These are phyloP conservation scores for Dysphania ambrosioides DNA, from an alignment of 148 eudicot species.

Conservation along the genomic window DNA sequence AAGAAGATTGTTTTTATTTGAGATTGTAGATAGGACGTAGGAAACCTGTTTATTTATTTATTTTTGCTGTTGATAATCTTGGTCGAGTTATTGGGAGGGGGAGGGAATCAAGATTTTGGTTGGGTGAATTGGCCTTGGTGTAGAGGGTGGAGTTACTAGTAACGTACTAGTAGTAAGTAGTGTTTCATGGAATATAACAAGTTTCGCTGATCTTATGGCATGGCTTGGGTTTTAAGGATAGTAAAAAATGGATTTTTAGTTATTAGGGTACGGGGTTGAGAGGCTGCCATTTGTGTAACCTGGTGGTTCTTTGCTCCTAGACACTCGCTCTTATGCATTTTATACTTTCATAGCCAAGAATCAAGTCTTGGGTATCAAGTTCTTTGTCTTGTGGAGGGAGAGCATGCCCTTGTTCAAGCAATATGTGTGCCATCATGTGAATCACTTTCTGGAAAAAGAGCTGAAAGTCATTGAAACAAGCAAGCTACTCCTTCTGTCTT, in stretches of 20 bases:
- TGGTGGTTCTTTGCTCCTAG: background rate
- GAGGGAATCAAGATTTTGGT: no score
- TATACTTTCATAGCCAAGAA: background rate
- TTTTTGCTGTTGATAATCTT: no score
- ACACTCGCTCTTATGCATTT: background rate
- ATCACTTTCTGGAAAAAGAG: background rate
- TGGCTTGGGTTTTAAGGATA: no score
- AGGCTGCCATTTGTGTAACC: background rate
- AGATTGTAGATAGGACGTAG: background rate
- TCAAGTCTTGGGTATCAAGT: background rate
- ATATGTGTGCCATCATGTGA: background rate
- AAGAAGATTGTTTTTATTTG: background rate
- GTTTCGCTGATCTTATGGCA: no score
- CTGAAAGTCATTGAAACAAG: background rate
- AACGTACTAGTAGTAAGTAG: no score
- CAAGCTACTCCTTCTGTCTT: background rate
- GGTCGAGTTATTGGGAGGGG: no score
- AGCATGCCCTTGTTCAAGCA: background rate
- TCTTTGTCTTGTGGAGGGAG: background rate
- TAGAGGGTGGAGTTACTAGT: no score
- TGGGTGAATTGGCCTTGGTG: no score
- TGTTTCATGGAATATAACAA: no score
- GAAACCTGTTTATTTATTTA: no score
- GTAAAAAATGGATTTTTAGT: no score
- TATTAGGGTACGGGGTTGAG: no score